Evolutionary conservation across 441 rosid species (phyloP).

Genomic region (Eutrema salsugineum): DNA sequence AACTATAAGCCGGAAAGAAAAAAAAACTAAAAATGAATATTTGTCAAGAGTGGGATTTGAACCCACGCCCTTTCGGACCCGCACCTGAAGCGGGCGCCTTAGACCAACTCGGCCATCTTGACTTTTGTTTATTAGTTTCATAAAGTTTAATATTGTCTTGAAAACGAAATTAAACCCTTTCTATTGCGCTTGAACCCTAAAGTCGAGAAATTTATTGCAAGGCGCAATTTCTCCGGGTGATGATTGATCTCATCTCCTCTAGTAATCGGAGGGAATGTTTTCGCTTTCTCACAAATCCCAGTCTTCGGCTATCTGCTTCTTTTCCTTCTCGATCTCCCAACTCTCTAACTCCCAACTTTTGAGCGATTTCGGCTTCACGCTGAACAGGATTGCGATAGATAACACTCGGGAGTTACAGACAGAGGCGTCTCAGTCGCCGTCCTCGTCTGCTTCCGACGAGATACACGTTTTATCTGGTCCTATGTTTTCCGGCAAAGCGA

Average conservation of each 20-base stretch:
- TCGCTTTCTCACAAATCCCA: slow-evolving; percentile 25
- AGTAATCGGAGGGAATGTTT: slow-evolving; percentile 17
- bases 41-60: slow-evolving; percentile 78
- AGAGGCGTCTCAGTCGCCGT: slow-evolving; percentile 23
- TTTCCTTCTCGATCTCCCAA: slow-evolving; percentile 20
- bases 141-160: neutral
- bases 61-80: slow-evolving; percentile 99
- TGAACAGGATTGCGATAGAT: slow-evolving; percentile 10
- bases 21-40: neutral
- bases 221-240: neutral
- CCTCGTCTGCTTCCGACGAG: slow-evolving; percentile 35
- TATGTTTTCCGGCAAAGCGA: slow-evolving; percentile 75
- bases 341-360: neutral
- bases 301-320: slow-evolving; percentile 8
- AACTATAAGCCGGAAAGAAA: too few relatives aligned
- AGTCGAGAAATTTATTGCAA: slow-evolving; percentile 11
- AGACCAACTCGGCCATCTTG: slow-evolving; percentile 99
- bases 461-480: slow-evolving; percentile 64
- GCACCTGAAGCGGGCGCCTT: slow-evolving; percentile 99
- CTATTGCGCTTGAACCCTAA: neutral
- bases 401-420: slow-evolving; percentile 27
- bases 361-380: neutral
- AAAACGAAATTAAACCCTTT: neutral
- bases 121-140: neutral
- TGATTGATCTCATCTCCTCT: neutral